Percentiles rank a stretch among this genome's conserved stretches.
Evolutionary conservation across 108 stramenopile genomes (phyloP).

Genomic region (Nannochloropsis salina): DNA sequence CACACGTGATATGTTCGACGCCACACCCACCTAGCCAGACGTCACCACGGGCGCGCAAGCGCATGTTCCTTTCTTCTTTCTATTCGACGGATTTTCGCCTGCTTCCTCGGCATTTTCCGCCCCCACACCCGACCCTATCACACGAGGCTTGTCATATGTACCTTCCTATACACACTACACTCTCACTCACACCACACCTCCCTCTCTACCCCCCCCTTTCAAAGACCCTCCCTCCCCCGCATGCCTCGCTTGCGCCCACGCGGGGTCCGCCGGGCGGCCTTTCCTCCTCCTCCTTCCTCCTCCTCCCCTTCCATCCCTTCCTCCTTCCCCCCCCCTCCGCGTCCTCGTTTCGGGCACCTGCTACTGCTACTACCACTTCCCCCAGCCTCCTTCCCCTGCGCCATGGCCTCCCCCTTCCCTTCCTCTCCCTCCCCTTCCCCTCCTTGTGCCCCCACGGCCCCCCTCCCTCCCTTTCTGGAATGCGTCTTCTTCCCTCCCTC

Average conservation of each 20-base stretch:
- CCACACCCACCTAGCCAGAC: background rate
- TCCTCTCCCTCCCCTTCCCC: background rate
- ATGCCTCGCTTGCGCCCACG: too few species aligned
- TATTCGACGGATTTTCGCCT: background rate
- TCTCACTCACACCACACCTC: background rate
- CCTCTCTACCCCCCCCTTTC: background rate
- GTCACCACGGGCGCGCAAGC: background rate
- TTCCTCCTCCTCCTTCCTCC: background rate
- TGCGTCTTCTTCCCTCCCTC: background rate
- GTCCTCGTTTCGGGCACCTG: background rate
- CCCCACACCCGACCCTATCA: background rate
- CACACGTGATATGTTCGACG: background rate
- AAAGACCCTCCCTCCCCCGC: background rate
- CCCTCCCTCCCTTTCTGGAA: background rate
- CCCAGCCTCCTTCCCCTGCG: too few species aligned
- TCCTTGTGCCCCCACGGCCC: background rate
- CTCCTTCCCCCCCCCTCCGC: background rate
- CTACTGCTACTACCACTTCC: too few species aligned
- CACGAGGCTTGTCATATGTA: background rate
- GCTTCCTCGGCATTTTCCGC: background rate
- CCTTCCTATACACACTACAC: background rate
- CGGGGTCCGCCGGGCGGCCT: too few species aligned
- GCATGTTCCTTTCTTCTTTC: background rate
- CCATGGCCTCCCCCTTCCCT: background rate
- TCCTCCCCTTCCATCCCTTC: background rate